Conservation (phyloP, 495 filamentous ascomycete species). For the Penicillium flavigenum region DNA sequence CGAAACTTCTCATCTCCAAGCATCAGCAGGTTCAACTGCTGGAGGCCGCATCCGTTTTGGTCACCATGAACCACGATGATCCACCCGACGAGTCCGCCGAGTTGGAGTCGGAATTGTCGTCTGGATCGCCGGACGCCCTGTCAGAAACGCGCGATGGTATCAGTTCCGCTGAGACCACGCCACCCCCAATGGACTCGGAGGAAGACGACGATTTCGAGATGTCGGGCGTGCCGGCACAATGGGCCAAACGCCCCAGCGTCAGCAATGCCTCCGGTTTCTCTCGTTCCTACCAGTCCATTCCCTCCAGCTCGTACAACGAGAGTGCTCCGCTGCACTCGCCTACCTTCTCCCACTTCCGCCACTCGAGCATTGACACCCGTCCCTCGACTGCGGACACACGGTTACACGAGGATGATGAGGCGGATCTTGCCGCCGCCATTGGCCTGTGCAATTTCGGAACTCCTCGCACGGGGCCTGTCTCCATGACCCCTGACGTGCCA, state of each 20-base stretch:
- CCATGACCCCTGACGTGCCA: conserved; percentile 73
- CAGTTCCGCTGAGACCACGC: conserved; percentile 58
- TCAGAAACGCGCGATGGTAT: conserved; percentile 70
- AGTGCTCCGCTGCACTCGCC: conserved; percentile 49
- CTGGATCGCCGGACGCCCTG: conserved; percentile 74
- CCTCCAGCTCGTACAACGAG: conserved; percentile 53
- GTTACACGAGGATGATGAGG: conserved; percentile 60
- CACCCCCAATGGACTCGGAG: conserved; percentile 51
- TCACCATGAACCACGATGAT: conserved; percentile 79
- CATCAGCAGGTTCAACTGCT: conserved; percentile 98
- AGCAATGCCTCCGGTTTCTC: conserved; percentile 69
- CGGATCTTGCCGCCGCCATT: conserved; percentile 79
- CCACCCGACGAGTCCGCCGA: conserved; percentile 58
- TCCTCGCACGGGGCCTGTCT: conserved; percentile 67
- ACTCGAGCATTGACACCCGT: conserved; percentile 61
- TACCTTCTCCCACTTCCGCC: conserved; percentile 47
- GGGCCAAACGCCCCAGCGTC: conserved; percentile 50
- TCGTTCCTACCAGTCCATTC: conserved; percentile 80
- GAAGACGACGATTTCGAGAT: conserved; percentile 46
- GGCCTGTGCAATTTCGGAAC: conserved; percentile 90
- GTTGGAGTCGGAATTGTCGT: conserved; percentile 75
- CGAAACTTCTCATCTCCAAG: conserved; percentile 97
- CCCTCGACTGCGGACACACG: conserved; percentile 61
- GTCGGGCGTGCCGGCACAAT: conserved; percentile 36
- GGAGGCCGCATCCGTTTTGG: conserved; percentile 91